Evolutionary conservation across 106 monocot species (phyloP), one percentile per base, ranked within the genome.

Genomic region (Dendrobium officinale): DNA sequence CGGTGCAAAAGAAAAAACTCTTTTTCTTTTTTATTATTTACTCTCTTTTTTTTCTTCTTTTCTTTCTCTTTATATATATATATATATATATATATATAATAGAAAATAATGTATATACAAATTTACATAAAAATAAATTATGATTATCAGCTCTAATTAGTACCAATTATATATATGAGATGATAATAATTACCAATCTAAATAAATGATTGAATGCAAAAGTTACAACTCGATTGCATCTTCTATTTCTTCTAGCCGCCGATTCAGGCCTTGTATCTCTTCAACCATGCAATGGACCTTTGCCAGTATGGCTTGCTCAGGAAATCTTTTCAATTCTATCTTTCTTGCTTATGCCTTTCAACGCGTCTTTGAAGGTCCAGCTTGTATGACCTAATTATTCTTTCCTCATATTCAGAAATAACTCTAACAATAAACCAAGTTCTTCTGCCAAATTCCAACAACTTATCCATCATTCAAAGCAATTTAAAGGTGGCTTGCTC

Each of bases 351-450:
- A 89, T 47, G 94, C 90, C 96, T 96, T 54, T 86, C 84, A 10
- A 94, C 82, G 77, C 86, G 85, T 75, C 92, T 83, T 82, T 97
- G 89, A 67, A 97, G 92, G 41, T 89, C 85, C 86, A 97, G 84
- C 72, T 92, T 88, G 79, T 89, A 89, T 5, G 97, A 51, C 70
- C 94, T 89, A 45, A 97, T 92, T 87, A 84, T 86, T 75, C 92
- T 87, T 82, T 94, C 97, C 80, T 97, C 97, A n/a, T 94, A 89
- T 48, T 94, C 94, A 45, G 97, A 86, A 37, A 97, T 74, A 27
- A 97, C 90, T 19, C 89, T 87, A 22, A 91, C 85, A 59, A 87
- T n/a, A 83, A 97, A 97, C 83, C 89, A 81, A 56, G 94, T 92
- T 90, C 83, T 94, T 81, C 94, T 92, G 42, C 94, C 94, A 82